Evolutionary conservation across 139 green algal genomes (phyloP).

Genomic region (Diplosphaera chodatii): DNA sequence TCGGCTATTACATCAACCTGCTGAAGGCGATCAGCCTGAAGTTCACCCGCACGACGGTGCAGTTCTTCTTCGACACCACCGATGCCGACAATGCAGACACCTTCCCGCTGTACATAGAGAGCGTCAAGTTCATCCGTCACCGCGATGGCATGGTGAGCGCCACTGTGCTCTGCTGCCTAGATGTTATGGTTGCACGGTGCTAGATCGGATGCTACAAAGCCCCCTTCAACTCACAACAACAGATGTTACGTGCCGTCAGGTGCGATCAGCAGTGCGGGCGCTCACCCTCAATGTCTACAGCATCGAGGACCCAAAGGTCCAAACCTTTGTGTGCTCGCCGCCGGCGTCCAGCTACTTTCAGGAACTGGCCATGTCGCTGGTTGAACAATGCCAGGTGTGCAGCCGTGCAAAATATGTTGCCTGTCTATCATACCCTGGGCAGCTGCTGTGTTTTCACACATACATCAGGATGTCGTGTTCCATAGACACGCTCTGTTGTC

Average conservation of each 20-base stretch:
- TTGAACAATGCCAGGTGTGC: conserved; percentile 66
- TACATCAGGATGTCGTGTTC: too few species aligned
- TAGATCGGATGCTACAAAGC: too few species aligned
- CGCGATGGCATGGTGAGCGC: conserved; percentile 43
- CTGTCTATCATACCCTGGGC: too few species aligned
- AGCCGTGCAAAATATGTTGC: too few species aligned
- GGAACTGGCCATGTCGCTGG: conserved; percentile 56
- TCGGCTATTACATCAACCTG: conserved; percentile 96
- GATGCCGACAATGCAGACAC: not conserved
- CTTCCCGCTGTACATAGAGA: conserved; percentile 91
- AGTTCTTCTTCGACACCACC: conserved; percentile 81
- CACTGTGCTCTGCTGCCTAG: too few species aligned
- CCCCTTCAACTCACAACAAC: too few species aligned
- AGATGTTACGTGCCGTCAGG: too few species aligned
- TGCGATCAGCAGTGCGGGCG: conserved; percentile 86
- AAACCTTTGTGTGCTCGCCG: conserved; percentile 52
- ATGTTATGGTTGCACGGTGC: too few species aligned
- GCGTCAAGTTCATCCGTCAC: conserved; percentile 87
- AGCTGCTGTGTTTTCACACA: too few species aligned
- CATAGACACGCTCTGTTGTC: too few species aligned
- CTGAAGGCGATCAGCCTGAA: conserved; percentile 94
- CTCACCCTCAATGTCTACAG: conserved; percentile 92
- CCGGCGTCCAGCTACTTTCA: conserved; percentile 56
- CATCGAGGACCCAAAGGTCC: conserved; percentile 65
- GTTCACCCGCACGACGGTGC: conserved; percentile 79